Evolutionary conservation across 495 filamentous ascomycete species (phyloP).

Genomic region (Rusavskia elegans): DNA sequence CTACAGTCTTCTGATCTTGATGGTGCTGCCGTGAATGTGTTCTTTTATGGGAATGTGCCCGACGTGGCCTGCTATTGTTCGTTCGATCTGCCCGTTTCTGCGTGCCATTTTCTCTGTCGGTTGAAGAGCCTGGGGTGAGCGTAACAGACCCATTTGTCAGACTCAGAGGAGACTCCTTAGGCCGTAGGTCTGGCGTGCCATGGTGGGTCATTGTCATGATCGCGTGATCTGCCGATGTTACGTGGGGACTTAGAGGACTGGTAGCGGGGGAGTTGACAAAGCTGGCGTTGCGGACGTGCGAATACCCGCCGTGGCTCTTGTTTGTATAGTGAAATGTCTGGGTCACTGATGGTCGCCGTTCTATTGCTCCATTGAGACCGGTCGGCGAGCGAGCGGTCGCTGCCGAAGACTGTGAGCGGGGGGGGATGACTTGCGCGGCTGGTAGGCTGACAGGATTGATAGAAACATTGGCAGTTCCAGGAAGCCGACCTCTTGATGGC

Average conservation of each 20-base stretch:
- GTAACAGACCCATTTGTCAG: background rate
- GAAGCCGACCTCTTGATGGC: conserved; percentile 17
- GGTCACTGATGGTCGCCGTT: conserved; percentile 50
- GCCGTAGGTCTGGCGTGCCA: conserved; percentile 6
- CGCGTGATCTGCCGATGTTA: conserved; percentile 23
- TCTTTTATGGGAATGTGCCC: conserved; percentile 61
- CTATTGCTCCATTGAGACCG: conserved; percentile 40
- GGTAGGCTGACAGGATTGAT: background rate
- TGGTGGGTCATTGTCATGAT: conserved; percentile 16
- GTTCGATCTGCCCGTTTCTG: conserved; percentile 42
- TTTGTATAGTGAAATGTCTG: conserved; percentile 88
- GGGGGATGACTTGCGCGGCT: conserved; percentile 15
- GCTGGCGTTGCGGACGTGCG: conserved; percentile 82
- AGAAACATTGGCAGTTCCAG: conserved; percentile 16
- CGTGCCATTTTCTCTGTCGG: conserved; percentile 10
- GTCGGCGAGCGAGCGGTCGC: conserved; percentile 25
- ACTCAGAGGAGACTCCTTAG: conserved; percentile 7
- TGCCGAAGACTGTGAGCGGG: conserved; percentile 40
- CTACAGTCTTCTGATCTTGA: conserved; percentile 72
- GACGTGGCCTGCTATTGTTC: conserved; percentile 47
- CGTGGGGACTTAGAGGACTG: conserved; percentile 69
- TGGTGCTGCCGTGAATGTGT: conserved; percentile 69
- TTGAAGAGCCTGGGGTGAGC: conserved; percentile 1
- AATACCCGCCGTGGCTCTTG: conserved; percentile 73
- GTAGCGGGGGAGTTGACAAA: conserved; percentile 47